Evolutionary conservation across 2,329 filamentous ascomycete species (phyloP), one percentile per base, ranked within the genome.

Genomic region (Diaporthe eres): DNA sequence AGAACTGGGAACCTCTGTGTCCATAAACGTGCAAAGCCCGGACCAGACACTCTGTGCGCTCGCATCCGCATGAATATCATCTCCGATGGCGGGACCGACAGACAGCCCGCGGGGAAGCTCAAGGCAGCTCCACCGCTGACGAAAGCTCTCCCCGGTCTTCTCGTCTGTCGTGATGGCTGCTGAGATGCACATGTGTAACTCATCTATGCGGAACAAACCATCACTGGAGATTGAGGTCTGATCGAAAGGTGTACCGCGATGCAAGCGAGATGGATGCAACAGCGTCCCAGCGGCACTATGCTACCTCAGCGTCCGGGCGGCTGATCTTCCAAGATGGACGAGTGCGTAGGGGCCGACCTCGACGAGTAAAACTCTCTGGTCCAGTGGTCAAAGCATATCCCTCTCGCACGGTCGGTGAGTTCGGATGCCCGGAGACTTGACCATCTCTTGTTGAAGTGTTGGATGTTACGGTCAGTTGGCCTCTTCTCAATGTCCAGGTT

Each of bases 31-130:
- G 12, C 3, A 47, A 28, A 65, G 17, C 15, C 15, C 13, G 15
- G 22, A 22, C 47, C 31, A n/a, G 13, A 68, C 28, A 28, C 47
- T 53, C 47, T 70, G 49, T 31, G 47, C 34, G 49, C 65, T 28
- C 65, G 28, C 47, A 55, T n/a, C 47, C 5, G 65, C 65, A 70
- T 70, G 49, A 55, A 70, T 22, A 70, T 70, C 65, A 70, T 70
- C 65, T 70, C 65, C 49, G 65, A 70, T 55, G 65, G 65, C 65
- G 49, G 65, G 49, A 70, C 65, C 65, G 49, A 70, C 49, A 70
- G 47, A 42, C 49, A 70, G 15, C 34, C 49, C 34, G 22, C 49
- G 65, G 49, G 49, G 49, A 28, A 68, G 31, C 44, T 68, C 31
- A 47, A 37, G 12, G 8, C 34, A 70, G 65, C 65, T 55, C 49